Percentiles rank a stretch among this genome's conserved stretches.
Conservation (phyloP, 2,329 filamentous ascomycete species). For the Cadophora sp. region DNA sequence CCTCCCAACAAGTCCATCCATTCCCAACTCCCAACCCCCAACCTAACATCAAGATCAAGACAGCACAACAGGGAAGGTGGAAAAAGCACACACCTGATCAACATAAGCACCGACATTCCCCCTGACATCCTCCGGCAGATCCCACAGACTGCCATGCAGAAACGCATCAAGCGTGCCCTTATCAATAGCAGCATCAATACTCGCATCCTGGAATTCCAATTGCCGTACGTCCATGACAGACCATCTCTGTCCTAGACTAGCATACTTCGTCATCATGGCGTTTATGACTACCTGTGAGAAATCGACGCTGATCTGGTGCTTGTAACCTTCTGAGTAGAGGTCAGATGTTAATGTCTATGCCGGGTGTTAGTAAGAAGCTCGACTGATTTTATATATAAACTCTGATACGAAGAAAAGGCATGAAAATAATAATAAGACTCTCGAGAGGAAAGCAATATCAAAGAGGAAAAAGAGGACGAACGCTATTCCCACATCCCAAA, state of each 20-base stretch:
- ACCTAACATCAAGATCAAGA: neutral
- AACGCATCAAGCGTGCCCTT: conserved; percentile 63
- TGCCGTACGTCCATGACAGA: conserved; percentile 57
- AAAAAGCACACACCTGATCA: conserved; percentile 50
- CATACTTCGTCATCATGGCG: conserved; percentile 56
- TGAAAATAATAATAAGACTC: neutral
- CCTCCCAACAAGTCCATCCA: neutral
- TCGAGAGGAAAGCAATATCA: conserved; percentile 11
- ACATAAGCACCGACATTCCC: conserved; percentile 57
- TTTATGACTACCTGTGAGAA: conserved; percentile 62
- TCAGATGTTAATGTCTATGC: conserved; percentile 58
- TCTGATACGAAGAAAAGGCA: neutral
- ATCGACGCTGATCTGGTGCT: conserved; percentile 60
- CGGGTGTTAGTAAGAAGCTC: neutral
- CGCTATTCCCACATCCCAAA: conserved; percentile 64
- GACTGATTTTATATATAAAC: neutral
- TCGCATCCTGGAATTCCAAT: conserved; percentile 51
- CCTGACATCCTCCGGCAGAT: conserved; percentile 55
- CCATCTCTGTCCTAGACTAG: conserved; percentile 50
- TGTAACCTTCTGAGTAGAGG: conserved; percentile 55
- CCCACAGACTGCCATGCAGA: conserved; percentile 58
- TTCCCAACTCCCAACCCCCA: neutral
- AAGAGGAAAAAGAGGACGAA: conserved; percentile 40
- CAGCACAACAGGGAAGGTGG: conserved; percentile 8
- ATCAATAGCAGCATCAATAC: conserved; percentile 63